These are phyloP conservation scores for Paraphaeosphaeria minitans DNA, from an alignment of 2,329 filamentous ascomycete species.

Conservation along the genomic window DNA sequence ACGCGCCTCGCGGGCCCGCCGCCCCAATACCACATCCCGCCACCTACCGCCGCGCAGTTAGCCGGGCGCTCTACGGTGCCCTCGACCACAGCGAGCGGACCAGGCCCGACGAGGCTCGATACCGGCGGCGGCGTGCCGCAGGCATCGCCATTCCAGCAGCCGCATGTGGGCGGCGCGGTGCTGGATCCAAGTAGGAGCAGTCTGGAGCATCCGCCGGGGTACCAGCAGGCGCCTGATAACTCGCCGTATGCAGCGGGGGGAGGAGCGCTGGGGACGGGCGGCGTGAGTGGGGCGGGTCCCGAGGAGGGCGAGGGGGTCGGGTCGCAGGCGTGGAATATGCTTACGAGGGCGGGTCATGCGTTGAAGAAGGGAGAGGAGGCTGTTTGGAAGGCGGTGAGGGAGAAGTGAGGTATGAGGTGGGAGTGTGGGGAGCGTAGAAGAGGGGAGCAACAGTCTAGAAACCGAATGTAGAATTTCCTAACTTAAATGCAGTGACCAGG, in stretches of 20 bases:
- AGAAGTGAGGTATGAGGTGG: conserved; percentile 23
- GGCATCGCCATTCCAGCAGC: conserved; percentile 32
- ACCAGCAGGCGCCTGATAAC: conserved; percentile 53
- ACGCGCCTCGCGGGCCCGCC: conserved; percentile 36
- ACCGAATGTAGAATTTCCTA: neutral
- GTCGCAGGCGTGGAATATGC: conserved; percentile 40
- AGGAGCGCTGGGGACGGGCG: conserved; percentile 39
- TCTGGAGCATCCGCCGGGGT: conserved; percentile 54
- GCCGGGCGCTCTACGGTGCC: conserved; percentile 47
- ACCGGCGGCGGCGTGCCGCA: conserved; percentile 45
- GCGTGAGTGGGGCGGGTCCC: conserved; percentile 35
- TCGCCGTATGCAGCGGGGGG: conserved; percentile 48
- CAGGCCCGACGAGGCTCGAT: conserved; percentile 47
- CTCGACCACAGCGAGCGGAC: conserved; percentile 28
- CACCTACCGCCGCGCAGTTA: conserved; percentile 45
- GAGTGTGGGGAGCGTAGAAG: neutral
- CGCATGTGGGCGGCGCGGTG: conserved; percentile 27
- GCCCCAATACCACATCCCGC: conserved; percentile 48
- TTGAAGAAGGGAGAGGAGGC: conserved; percentile 44
- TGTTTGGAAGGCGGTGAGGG: conserved; percentile 41
- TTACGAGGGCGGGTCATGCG: conserved; percentile 44
- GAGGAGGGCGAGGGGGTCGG: conserved; percentile 34
- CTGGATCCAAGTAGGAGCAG: conserved; percentile 18
- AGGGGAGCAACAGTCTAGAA: neutral
- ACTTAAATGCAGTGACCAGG: neutral